Conservation (phyloP, 306 rosid species). For the Pueraria montana region DNA sequence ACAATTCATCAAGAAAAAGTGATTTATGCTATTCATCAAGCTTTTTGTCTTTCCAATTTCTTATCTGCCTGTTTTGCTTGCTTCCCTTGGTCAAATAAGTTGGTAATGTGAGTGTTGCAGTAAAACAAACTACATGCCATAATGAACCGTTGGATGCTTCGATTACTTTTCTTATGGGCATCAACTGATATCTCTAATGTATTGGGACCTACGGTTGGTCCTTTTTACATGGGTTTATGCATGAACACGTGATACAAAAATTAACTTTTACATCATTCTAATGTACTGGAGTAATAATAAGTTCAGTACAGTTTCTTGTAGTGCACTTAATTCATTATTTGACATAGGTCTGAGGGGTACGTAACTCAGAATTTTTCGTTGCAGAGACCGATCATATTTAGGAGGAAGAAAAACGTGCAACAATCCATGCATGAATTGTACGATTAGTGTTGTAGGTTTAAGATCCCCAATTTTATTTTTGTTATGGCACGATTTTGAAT, state of each 20-base stretch:
- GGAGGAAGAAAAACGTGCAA: background rate
- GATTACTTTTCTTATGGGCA: conserved; percentile 27
- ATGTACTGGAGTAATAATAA: background rate
- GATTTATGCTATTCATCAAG: conserved; percentile 35
- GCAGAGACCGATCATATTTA: background rate
- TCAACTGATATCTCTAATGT: background rate
- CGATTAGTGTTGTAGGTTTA: background rate
- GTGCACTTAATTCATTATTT: background rate
- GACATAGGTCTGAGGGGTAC: background rate
- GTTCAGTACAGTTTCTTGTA: background rate
- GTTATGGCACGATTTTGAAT: too few relatives aligned
- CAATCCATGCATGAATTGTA: background rate
- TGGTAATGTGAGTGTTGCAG: conserved; percentile 34
- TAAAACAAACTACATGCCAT: background rate
- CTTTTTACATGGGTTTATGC: background rate
- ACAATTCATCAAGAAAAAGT: conserved; percentile 40
- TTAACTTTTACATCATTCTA: background rate
- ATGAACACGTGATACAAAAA: background rate
- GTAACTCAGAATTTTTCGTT: background rate
- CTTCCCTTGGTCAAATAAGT: conserved; percentile 51
- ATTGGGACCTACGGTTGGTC: background rate
- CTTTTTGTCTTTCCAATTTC: conserved; percentile 40
- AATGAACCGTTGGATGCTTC: background rate
- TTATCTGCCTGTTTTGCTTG: conserved; percentile 50
- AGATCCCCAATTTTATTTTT: background rate